Conservation (phyloP, 495 filamentous ascomycete genomes). For the Hypoxylon intermedium region DNA sequence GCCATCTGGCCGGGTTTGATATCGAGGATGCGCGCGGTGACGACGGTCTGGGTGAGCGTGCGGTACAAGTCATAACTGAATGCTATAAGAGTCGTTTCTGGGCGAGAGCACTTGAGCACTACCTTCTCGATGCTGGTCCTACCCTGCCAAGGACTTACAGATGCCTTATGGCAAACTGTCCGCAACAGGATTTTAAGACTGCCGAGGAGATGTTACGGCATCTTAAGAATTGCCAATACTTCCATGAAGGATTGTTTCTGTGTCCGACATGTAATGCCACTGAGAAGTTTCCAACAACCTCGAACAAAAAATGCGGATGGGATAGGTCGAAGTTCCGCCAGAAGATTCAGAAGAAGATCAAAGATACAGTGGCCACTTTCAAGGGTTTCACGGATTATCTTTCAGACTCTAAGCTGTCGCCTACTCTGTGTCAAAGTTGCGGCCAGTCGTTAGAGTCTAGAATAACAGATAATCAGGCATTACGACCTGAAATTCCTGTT, state of each 20-base stretch:
- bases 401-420: neutral
- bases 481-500: too few relatives aligned
- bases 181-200: neutral
- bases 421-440: too few relatives aligned
- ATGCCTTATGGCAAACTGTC: conserved; percentile 28
- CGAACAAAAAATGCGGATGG: conserved; percentile 19
- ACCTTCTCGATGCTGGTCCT: conserved; percentile 5
- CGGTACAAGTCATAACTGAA: too few relatives aligned
- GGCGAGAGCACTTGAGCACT: conserved; percentile 15
- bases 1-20: conserved; percentile 32
- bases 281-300: conserved; percentile 8
- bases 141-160: neutral
- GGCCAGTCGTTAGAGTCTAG: too few relatives aligned
- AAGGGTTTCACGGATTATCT: neutral
- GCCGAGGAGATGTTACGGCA: conserved; percentile 25
- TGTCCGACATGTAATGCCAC: conserved; percentile 14
- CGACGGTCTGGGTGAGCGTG: conserved; percentile 39
- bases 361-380: conserved; percentile 11
- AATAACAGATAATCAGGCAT: too few relatives aligned
- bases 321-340: conserved; percentile 10
- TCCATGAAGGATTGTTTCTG: conserved; percentile 12
- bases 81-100: conserved; percentile 24
- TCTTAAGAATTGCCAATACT: conserved; percentile 21
- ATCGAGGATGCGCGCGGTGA: conserved; percentile 27
- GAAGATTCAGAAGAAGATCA: conserved; percentile 14